Conservation (phyloP, 306 rosid species). For the Cicer judaicum region DNA sequence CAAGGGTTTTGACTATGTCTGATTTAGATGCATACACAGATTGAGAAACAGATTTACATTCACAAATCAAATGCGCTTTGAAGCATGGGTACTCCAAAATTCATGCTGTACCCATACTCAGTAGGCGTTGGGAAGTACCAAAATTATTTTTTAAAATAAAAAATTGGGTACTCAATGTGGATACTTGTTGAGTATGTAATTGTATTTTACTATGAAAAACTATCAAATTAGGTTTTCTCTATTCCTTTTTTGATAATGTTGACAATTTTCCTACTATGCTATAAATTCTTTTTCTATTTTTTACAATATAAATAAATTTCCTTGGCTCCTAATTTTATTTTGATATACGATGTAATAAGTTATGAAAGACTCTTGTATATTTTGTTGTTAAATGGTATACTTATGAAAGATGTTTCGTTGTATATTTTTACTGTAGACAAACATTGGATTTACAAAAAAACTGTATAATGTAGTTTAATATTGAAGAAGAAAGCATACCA, state of each 20-base stretch:
- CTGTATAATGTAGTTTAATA: background rate
- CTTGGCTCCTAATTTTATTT: background rate
- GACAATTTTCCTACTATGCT: background rate
- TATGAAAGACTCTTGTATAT: background rate
- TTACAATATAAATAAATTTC: background rate
- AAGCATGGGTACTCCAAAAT: no score
- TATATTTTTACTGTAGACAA: background rate
- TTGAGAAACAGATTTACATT: conserved; percentile 2
- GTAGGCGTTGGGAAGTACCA: no score
- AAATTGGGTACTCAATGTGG: no score
- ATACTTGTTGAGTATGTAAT: background rate
- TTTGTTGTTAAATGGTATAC: background rate
- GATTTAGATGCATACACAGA: background rate
- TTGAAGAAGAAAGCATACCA: conserved; percentile 59
- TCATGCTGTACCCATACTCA: no score
- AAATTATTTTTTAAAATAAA: no score
- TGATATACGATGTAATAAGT: background rate
- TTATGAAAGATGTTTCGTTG: background rate
- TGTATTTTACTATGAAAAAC: background rate
- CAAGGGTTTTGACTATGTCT: background rate
- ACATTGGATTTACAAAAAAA: background rate
- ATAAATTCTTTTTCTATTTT: background rate
- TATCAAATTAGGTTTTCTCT: background rate
- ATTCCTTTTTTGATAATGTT: background rate
- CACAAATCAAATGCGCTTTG: background rate